Percentiles rank a stretch among this genome's conserved stretches.
These are phyloP conservation scores for Codiaeum variegatum DNA, from an alignment of 441 rosid genomes.

Conservation along the genomic window DNA sequence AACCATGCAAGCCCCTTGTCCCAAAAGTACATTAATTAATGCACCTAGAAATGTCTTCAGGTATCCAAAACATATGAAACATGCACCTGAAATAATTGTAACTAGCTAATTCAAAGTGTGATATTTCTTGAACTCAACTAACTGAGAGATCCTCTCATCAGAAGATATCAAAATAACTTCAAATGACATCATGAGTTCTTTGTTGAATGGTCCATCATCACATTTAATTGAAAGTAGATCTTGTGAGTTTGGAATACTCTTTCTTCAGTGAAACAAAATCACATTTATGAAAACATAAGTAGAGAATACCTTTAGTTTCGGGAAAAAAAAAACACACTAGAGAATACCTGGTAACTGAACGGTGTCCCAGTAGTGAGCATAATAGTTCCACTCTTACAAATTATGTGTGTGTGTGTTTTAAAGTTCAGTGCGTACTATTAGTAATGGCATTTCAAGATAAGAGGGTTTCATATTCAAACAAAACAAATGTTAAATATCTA, in stretches of 20 bases:
- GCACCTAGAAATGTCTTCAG: neutral
- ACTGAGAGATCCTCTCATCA: neutral
- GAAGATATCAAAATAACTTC: neutral
- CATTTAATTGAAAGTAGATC: neutral
- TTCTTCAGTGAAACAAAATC: neutral
- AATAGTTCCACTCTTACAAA: neutral
- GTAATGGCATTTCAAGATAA: neutral
- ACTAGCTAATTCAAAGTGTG: neutral
- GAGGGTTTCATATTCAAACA: neutral
- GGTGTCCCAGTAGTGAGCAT: neutral
- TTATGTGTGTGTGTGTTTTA: neutral
- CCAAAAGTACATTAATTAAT: neutral
- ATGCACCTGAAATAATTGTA: constrained; percentile 5
- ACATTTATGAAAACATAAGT: neutral
- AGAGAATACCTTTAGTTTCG: neutral
- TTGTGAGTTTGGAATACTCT: neutral
- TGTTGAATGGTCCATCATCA: neutral
- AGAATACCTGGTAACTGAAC: neutral
- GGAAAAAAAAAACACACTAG: too few relatives aligned
- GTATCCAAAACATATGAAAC: neutral
- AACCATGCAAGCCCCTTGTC: neutral
- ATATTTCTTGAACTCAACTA: neutral
- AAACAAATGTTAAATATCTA: neutral
- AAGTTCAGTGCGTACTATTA: neutral
- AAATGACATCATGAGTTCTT: neutral